These are phyloP conservation scores for Arachis stenosperma DNA, from an alignment of 306 rosid genomes.

Conservation along the genomic window DNA sequence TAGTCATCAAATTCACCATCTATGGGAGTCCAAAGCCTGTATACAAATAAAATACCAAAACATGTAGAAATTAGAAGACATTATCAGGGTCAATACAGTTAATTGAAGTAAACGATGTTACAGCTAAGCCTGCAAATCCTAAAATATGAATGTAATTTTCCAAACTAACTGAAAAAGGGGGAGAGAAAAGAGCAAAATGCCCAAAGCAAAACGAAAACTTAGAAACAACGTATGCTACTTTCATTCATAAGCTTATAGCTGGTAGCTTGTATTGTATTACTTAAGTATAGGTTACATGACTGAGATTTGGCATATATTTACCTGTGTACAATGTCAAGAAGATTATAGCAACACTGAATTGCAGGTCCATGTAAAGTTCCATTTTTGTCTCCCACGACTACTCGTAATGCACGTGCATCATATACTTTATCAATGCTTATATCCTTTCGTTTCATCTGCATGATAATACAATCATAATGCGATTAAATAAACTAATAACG, in stretches of 20 bases:
- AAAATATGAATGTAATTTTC: not conserved
- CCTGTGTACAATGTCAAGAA: conserved; percentile 94
- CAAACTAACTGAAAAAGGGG: conserved; percentile 31
- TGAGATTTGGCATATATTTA: conserved; percentile 37
- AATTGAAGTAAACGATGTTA: conserved; percentile 1
- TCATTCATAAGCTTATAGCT: conserved; percentile 1
- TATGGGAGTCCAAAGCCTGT: conserved; percentile 90
- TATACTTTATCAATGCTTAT: conserved; percentile 73
- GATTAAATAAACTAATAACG: conserved; percentile 15
- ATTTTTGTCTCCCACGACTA: conserved; percentile 94
- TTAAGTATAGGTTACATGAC: too few species aligned
- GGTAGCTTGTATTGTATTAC: too few species aligned
- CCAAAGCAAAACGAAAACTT: too few species aligned
- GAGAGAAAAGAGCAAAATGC: too few species aligned
- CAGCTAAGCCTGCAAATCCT: too few species aligned
- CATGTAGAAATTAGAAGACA: conserved; percentile 19
- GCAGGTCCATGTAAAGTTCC: conserved; percentile 95
- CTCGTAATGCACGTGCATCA: conserved; percentile 96
- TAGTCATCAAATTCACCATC: conserved; percentile 99
- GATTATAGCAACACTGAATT: conserved; percentile 89
- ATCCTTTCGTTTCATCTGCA: conserved; percentile 93
- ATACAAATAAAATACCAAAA: conserved; percentile 12
- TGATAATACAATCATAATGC: conserved; percentile 35
- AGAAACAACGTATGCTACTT: too few species aligned
- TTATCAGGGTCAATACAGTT: conserved; percentile 10